Base-by-base conservation (phyloP, 345 rosid genomes). In the Eucalyptus rudis region DNA sequence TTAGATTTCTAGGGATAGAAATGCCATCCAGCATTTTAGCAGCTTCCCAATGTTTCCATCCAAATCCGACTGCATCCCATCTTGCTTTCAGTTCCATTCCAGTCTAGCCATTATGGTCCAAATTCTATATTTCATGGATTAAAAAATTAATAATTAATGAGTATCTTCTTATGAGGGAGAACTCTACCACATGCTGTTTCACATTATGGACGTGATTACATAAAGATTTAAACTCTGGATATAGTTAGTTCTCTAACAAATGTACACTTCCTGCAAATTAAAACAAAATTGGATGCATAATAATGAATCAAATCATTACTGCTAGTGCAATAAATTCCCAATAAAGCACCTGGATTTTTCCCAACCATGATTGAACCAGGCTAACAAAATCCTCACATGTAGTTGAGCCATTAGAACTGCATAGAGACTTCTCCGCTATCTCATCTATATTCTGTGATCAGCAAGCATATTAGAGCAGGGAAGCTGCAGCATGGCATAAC, bases 381-480 rank as follows among this genome's bases (percentile, higher is more conserved):
- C 90, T 86, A 87, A 97, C 97, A 90, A 98, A 97, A 92, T 98
- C 99, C 93, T 96, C 97, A 90, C 98, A 96, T 83, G 90, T 93
- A 89, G 86, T 89, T 85, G 95, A 92, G 52, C 97, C 97, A 95
- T 97, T 96, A 88, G 84, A 91, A 88, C 97, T 95, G 64, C 31
- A 87, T 71, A 97, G 94, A 19, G 92, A 92, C 90, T 93, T 98
- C 81, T 95, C 96, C 36, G 92, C 87, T 89, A 98, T 97, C 92
- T 98, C 99, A 93, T 97, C 98, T 87, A 93, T 94, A 91, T 96
- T 93, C 99, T 98, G 95, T 91, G 94, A 90, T 86, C 54, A 86
- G 76, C 29, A 36, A 54, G 87, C 49, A 94, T 71, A 87, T 89
- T 64, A 92, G 87, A 49, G 25, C 86, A 85, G 51, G 52, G 52